Base-by-base conservation (phyloP, 371 early-diverging fungal species). In the Haplosporangium sp. region DNA sequence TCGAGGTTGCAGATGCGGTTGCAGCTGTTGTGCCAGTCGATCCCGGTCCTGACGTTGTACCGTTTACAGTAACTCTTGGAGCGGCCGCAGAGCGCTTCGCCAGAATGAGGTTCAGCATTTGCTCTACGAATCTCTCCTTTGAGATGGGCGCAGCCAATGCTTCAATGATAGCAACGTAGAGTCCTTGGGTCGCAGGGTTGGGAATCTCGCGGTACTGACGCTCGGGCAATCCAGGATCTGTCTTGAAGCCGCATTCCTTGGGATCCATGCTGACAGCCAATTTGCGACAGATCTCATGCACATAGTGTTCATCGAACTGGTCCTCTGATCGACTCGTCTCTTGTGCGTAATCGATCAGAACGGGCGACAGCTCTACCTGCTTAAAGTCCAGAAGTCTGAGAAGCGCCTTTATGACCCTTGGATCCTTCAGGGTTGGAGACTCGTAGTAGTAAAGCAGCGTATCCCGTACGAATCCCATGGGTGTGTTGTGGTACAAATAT, bases 191-290 rank as follows among this genome's bases (percentile, higher is more conserved):
- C 13, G 90, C 89, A 13, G 94, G 94, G 55, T 91, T 93, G 1
- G 93, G 85, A 41, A 93, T 90, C 74, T 94, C 94, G 42, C 93
- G 86, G 67, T 91, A 94, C 69, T 92, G 93, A 0, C 91, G 83
- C 69, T 93, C 93, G 0, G 94, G 94, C 59, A 92, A 71, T 11
- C 81, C 72, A 18, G 88, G 63, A 42, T 89, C 75, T 10, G 73
- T 70, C 66, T 86, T 81, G 16, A 86, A 87, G 6, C 86, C 89
- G 60, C 88, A 90, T 62, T 82, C 84, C 69, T 86, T 83, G 62
- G 86, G 87, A 43, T 85, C 84, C 61, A 87, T 46, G 62, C 62
- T 90, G 82, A 68, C 29, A 5, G 89, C 86, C 20, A 91, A 56
- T 68, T 88, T 89, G 62, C 83, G 81, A 37, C 89, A 83, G 10